These are phyloP conservation scores for Eugenia klotzschiana DNA, from an alignment of 441 rosid species.

Conservation along the genomic window DNA sequence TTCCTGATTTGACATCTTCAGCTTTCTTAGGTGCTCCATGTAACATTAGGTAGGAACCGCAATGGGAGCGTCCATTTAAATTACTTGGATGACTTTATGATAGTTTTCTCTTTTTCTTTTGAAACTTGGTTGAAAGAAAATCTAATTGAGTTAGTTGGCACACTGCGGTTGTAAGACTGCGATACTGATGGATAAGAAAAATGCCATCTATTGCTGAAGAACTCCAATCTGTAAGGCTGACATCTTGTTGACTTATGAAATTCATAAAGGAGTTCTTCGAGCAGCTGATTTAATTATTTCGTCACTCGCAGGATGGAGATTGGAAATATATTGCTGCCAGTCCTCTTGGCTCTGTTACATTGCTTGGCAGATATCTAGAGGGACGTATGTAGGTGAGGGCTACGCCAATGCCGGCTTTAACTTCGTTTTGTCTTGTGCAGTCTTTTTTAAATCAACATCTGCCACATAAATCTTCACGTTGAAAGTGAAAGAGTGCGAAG, in stretches of 20 bases:
- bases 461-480: not conserved
- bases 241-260: constrained; percentile 10
- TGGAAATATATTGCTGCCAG: not conserved
- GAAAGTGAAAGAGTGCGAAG: not conserved
- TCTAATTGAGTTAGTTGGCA: not conserved
- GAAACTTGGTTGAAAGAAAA: not conserved
- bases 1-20: not conserved
- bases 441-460: not conserved
- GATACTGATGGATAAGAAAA: not conserved
- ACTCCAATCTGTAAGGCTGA: constrained; percentile 31
- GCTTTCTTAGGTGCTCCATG: constrained; percentile 1
- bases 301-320: not conserved
- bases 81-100: not conserved
- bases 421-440: not conserved
- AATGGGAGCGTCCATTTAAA: not conserved
- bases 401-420: not conserved
- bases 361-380: not conserved
- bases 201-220: not conserved
- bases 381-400: not conserved
- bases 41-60: not conserved
- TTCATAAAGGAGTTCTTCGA: not conserved
- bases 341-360: not conserved
- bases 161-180: not conserved
- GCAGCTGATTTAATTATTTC: not conserved
- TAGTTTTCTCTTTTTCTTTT: not conserved